Percentiles rank a stretch among this genome's conserved stretches.
These are phyloP conservation scores for Hanseniaspora pseudoguilliermondii DNA, from an alignment of 805 yeast genomes.

Conservation along the genomic window DNA sequence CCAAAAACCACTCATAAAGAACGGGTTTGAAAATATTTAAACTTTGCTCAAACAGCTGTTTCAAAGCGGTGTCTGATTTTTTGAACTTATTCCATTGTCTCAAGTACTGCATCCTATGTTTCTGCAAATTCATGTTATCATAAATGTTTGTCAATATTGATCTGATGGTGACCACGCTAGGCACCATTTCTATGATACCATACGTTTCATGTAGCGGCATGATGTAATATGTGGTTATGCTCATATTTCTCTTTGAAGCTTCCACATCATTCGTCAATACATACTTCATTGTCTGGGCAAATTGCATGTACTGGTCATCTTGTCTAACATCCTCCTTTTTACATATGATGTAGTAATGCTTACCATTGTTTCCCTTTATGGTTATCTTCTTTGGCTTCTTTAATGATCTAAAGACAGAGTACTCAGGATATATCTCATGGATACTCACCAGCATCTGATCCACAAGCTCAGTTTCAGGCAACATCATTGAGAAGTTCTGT, in stretches of 20 bases:
- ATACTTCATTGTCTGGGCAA: constrained; percentile 75
- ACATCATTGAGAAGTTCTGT: constrained; percentile 54
- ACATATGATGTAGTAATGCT: constrained; percentile 60
- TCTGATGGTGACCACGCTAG: constrained; percentile 58
- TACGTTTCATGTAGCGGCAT: constrained; percentile 72
- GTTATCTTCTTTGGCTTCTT: constrained; percentile 75
- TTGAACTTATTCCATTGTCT: constrained; percentile 9
- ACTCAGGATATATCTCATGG: constrained; percentile 43
- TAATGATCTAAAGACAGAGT: constrained; percentile 62
- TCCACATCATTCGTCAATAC: constrained; percentile 54
- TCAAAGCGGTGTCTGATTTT: constrained; percentile 15
- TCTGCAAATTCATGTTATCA: constrained; percentile 29
- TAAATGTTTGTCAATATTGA: constrained; percentile 40
- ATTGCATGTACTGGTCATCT: constrained; percentile 84
- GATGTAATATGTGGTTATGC: constrained; percentile 74
- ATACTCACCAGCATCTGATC: not conserved
- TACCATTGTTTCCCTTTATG: constrained; percentile 66
- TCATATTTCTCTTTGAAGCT: constrained; percentile 57
- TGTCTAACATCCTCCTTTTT: constrained; percentile 89
- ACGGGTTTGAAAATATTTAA: constrained; percentile 45
- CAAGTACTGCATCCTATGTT: constrained; percentile 18
- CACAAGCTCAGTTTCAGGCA: constrained; percentile 32
- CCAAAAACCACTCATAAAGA: constrained; percentile 75
- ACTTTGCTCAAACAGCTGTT: constrained; percentile 1
- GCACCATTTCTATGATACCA: constrained; percentile 88